Evolutionary conservation across 305 asterid genomes (phyloP).

Genomic region (Fraxinus nigra): DNA sequence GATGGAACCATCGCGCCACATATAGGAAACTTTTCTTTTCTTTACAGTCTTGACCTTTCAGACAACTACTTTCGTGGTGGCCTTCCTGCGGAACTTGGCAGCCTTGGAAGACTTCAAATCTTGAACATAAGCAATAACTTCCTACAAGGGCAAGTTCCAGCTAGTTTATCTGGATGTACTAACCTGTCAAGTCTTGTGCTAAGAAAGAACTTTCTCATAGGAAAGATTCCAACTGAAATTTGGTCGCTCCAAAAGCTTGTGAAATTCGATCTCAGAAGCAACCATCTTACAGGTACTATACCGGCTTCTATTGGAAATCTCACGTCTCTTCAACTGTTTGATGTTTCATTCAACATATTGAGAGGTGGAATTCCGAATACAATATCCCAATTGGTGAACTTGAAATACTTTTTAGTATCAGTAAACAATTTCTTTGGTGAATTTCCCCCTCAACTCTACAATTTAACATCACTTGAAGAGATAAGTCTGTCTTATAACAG

Average conservation of each 20-base stretch:
- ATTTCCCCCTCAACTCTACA: slow-evolving; percentile 25
- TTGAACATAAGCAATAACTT: slow-evolving; percentile 34
- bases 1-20: slow-evolving; percentile 36
- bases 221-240: slow-evolving; percentile 33
- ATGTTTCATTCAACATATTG: slow-evolving; percentile 29
- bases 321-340: slow-evolving; percentile 29
- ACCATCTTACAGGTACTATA: slow-evolving; percentile 42
- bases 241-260: slow-evolving; percentile 29
- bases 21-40: slow-evolving; percentile 36
- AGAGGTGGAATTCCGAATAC: slow-evolving; percentile 34
- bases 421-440: slow-evolving; percentile 34
- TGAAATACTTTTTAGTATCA: slow-evolving; percentile 18
- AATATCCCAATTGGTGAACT: slow-evolving; percentile 22
- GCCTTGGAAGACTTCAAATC: slow-evolving; percentile 32
- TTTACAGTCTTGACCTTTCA: slow-evolving; percentile 31
- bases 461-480: slow-evolving; percentile 20
- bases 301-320: slow-evolving; percentile 43
- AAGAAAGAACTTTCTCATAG: slow-evolving; percentile 33
- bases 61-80: slow-evolving; percentile 32
- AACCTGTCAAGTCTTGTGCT: slow-evolving; percentile 26
- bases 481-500: slow-evolving; percentile 10
- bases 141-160: slow-evolving; percentile 34
- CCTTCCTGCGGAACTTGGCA: slow-evolving; percentile 33
- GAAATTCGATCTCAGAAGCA: slow-evolving; percentile 30
- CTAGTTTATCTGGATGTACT: slow-evolving; percentile 25